Evolutionary conservation across 1,284 basidiomycete genomes (phyloP), one percentile per base, ranked within the genome.

Genomic region (Chalciporus sp.): DNA sequence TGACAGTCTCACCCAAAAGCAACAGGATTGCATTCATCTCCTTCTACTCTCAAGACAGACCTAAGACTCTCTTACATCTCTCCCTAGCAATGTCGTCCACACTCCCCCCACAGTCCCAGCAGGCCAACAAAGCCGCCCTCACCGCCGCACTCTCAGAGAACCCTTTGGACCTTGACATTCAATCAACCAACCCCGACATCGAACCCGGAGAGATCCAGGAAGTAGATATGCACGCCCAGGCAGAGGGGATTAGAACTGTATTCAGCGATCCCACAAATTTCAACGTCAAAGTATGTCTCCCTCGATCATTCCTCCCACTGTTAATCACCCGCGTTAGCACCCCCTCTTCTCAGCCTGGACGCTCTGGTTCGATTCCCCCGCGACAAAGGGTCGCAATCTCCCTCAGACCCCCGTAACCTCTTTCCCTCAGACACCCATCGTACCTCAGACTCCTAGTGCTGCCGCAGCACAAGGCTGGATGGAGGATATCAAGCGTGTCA

Each of bases 401-500:
- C 92, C 93, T 33, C 92, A 94, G 73, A 94, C 92, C 20, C 90
- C 89, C 52, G 74, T 88, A 50, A 81, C 88, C 52, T 85, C 89
- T 33, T 86, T 92, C 58, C 91, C 90, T 9, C 85, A 84, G 66
- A 90, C 88, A 0, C 88, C 88, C 12, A 9, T 39, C n/a, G 56
- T 82, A 41, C 80, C 82, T 45, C 82, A 82, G 61, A 89, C 88
- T 2, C 87, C 88, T 37, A 77, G 85, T 57, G 80, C 76, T 20
- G 79, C 80, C 50, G 88, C 87, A 51, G 88, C 86, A 20, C 85
- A 86, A 65, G 91, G 91, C 35, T 98, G 95, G 95, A 95, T 97
- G 90, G 95, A 97, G 65, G 93, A 96, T 68, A 95, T 98, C 69
- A 94, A 95, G 68, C 88, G 90, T 57, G 93, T 98, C 52, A 94